phyloP scores from a whole-genome alignment of 371 early-diverging fungal genomes.

The Catenaria anguillulae region DNA sequence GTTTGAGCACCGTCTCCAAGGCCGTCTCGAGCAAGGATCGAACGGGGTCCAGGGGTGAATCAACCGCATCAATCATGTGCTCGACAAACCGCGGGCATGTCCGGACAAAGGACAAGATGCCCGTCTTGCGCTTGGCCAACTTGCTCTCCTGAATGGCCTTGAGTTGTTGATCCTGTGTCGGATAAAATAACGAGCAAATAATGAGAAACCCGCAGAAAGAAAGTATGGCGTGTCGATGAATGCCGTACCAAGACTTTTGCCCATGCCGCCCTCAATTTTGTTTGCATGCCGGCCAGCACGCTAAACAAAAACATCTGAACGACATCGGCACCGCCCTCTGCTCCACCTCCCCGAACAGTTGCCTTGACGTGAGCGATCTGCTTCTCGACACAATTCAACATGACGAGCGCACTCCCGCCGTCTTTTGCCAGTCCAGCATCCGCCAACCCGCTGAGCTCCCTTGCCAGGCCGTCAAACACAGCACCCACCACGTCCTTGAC shows the following conservation, averaged over 20 bases:
- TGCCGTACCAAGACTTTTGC: neutral
- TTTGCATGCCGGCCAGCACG: neutral
- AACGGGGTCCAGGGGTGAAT: neutral
- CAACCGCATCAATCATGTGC: neutral
- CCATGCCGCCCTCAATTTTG: neutral
- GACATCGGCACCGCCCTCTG: no score
- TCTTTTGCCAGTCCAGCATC: neutral
- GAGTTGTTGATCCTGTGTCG: neutral
- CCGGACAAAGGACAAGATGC: neutral
- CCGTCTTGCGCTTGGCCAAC: neutral
- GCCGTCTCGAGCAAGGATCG: neutral
- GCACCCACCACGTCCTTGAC: neutral
- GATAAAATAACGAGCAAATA: no score
- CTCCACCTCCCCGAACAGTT: no score
- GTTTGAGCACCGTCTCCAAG: neutral
- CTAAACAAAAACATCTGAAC: no score
- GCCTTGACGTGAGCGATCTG: neutral
- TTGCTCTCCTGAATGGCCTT: neutral
- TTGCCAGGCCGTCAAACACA: neutral
- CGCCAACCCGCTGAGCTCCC: neutral
- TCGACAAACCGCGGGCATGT: neutral
- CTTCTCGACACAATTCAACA: neutral
- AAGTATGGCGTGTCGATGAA: no score
- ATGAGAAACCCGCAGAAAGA: no score
- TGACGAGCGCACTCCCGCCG: neutral